Base-by-base conservation (phyloP, 1,139 yeast genomes). In the Nematodospora anomalae region DNA sequence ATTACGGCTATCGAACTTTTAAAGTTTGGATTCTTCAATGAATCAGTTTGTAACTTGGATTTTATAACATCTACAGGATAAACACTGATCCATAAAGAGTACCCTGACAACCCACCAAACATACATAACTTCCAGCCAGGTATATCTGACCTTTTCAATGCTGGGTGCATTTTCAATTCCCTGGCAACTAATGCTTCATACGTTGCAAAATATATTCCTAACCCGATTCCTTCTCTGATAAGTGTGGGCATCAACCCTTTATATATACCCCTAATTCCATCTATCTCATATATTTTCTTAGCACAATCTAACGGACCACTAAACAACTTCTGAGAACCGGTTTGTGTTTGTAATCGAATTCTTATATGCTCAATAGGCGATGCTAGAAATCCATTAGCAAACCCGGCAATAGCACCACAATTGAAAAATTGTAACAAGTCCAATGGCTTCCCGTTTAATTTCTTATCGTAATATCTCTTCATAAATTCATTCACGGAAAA, bases 281-380 rank as follows among this genome's bases (percentile, higher is more conserved):
- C 74, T 9, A 69, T 53, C 5, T 58, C 50, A 50, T 76, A 68
- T 28, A 87, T 60, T 53, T 84, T 80, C 40, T 64, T 70, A 39
- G 84, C 74, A 50, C 95, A 83, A 55, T 86, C 95, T 21, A 86
- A 53, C 2, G 97, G 97, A 1, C 97, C 97, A 40, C 67, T 63
- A 52, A 79, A 86, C 12, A 50, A 44, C 43, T 62, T 61, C 30
- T 67, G 62, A 10, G 68, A 30, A 2, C 71, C 71, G 4, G 85
- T 78, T 60, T 88, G 96, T 3, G 95, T 84, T 61, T 89, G 97
- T 47, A 89, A 71, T 50, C 96, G 71, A 47, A 89, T 88, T 71
- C 97, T 84, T 44, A 90, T 78, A 56, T 88, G 97, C 57, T 90
- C 97, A 45, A 90, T 90, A 4, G 97, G 97, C 16, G 90, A 72